Evolutionary conservation across 2,329 filamentous ascomycete genomes (phyloP).

Genomic region (Cladophialophora carrionii): DNA sequence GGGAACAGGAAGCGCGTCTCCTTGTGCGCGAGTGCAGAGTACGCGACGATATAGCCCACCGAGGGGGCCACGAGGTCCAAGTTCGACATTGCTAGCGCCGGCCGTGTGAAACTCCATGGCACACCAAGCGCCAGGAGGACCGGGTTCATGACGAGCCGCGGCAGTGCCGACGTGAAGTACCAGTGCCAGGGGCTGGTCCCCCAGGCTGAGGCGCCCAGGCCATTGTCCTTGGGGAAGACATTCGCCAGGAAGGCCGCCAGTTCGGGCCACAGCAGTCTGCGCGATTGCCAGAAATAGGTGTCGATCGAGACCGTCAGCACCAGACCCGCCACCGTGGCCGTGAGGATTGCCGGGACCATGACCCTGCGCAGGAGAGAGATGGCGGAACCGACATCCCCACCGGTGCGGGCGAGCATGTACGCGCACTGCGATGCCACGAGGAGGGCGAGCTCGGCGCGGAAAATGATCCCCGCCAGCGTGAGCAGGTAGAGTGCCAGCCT

Average conservation of each 20-base stretch:
- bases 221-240: slow-evolving; percentile 70
- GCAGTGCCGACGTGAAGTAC: slow-evolving; percentile 81
- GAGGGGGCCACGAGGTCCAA: slow-evolving; percentile 66
- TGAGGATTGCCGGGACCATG: slow-evolving; percentile 68
- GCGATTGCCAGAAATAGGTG: slow-evolving; percentile 86
- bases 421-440: slow-evolving; percentile 70
- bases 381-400: slow-evolving; percentile 40
- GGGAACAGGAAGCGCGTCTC: slow-evolving; percentile 96
- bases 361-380: slow-evolving; percentile 29
- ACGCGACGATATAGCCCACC: slow-evolving; percentile 73
- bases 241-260: slow-evolving; percentile 89
- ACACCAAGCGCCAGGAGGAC: slow-evolving; percentile 49
- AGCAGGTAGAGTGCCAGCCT: slow-evolving; percentile 72
- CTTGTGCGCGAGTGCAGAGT: slow-evolving; percentile 91
- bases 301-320: slow-evolving; percentile 73
- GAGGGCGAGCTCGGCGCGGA: slow-evolving; percentile 86
- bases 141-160: slow-evolving; percentile 82
- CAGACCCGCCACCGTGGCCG: slow-evolving; percentile 69
- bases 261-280: slow-evolving; percentile 81
- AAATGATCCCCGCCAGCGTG: slow-evolving; percentile 78
- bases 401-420: slow-evolving; percentile 58
- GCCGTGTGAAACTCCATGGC: slow-evolving; percentile 14
- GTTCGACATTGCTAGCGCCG: slow-evolving; percentile 49
- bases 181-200: slow-evolving; percentile 82
- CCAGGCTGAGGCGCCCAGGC: slow-evolving; percentile 71